phyloP scores from a whole-genome alignment of 768 basidiomycete species.

The Leccinum ochraceum region DNA sequence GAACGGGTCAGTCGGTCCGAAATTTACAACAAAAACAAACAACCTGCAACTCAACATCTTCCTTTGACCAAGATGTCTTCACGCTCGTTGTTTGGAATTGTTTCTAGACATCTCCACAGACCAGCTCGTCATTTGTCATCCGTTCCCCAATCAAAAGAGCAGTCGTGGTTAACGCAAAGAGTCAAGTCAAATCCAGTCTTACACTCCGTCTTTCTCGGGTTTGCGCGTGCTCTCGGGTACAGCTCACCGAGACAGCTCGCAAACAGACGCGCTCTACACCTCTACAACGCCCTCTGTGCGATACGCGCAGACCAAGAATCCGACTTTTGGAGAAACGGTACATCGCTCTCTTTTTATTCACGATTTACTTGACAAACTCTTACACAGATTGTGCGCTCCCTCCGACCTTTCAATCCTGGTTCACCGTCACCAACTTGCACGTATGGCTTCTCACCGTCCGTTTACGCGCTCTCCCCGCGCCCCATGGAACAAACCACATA shows the following conservation, averaged over 20 bases:
- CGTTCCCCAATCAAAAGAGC: slow-evolving; percentile 17
- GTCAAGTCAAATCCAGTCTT: slow-evolving; percentile 52
- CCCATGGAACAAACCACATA: slow-evolving; percentile 66
- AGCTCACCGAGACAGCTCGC: slow-evolving; percentile 61
- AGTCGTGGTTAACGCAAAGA: slow-evolving; percentile 57
- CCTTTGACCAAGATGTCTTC: slow-evolving; percentile 13
- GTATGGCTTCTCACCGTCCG: slow-evolving; percentile 90
- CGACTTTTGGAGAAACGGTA: slow-evolving; percentile 67
- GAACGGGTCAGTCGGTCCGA: background rate
- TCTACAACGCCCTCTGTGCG: slow-evolving; percentile 61
- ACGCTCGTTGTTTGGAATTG: slow-evolving; percentile 12
- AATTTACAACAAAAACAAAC: background rate
- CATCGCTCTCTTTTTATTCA: slow-evolving; percentile 9
- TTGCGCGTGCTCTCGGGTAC: slow-evolving; percentile 59
- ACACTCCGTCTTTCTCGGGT: slow-evolving; percentile 44
- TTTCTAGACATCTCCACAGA: slow-evolving; percentile 8
- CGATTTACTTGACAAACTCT: background rate
- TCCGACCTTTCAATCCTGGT: slow-evolving; percentile 96
- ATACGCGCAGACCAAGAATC: slow-evolving; percentile 57
- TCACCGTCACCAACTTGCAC: slow-evolving; percentile 90
- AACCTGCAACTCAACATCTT: background rate
- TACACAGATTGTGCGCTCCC: slow-evolving; percentile 76
- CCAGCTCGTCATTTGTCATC: slow-evolving; percentile 17
- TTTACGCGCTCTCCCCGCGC: slow-evolving; percentile 75
- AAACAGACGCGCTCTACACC: slow-evolving; percentile 52